Base-by-base conservation (phyloP, 2,329 filamentous ascomycete genomes). In the Pleomassaria siparia region DNA sequence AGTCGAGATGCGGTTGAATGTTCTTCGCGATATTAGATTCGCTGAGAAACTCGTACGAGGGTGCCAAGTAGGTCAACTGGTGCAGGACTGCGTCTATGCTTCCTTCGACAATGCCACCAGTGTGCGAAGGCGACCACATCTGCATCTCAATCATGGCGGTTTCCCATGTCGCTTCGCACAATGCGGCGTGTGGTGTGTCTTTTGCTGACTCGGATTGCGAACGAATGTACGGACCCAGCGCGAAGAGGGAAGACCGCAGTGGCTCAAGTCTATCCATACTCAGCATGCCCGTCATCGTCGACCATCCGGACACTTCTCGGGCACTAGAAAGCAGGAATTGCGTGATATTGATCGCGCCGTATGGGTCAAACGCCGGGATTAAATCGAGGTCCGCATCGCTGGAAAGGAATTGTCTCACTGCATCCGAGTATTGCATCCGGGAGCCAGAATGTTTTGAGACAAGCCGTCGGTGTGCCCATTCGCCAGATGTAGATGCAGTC, bases 61-160 rank as follows among this genome's bases (percentile, higher is more conserved):
- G 56, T 9, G 54, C 49, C 40, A 56, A 41, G n/a, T 51, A 37
- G 1, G 51, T 58, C 39, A 61, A 20, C 13, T 56, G 51, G 10
- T 55, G 36, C 8, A 59, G 21, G 2, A 44, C 53, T 10, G 53
- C 49, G 24, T 60, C 51, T n/a, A 59, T 47, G 35, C 53, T 58
- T 4, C 46, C 42, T 44, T 47, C 47, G 8, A 61, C 49, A 15
- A 59, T 59, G 12, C 58, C 56, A n/a, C 58, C 54, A 4, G 58
- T 59, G 21, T 61, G 58, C n/a, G 58, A 49, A 18, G 56, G 56
- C 12, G 58, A 59, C 58, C 56, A 59, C 51, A 58, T 53, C 29
- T 59, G 58, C 42, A 61, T 46, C 30, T 59, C 56, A 4, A 61
- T 59, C 56, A 61, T 61, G 11, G 58, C 56, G 12, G 53, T 51